Evolutionary conservation across 2,329 filamentous ascomycete genomes (phyloP).

Genomic region (Monosporascus sp.): DNA sequence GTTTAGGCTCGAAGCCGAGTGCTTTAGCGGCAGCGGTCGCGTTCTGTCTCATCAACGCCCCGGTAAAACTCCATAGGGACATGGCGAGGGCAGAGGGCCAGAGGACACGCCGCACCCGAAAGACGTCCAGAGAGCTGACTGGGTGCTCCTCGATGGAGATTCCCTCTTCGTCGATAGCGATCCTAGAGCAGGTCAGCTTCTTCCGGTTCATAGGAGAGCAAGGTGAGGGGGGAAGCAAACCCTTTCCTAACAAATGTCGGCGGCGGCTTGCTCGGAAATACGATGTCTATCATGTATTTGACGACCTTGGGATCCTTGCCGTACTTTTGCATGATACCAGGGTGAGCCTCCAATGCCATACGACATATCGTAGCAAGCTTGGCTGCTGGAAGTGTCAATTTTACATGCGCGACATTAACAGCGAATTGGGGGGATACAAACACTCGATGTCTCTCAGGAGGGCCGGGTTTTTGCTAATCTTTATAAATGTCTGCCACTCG

Average conservation of each 20-base stretch:
- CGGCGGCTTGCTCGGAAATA: conserved; percentile 54
- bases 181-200: conserved; percentile 29
- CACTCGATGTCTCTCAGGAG: conserved; percentile 43
- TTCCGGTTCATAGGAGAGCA: neutral
- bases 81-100: conserved; percentile 49
- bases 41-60: conserved; percentile 42
- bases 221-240: conserved; percentile 37
- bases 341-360: conserved; percentile 36
- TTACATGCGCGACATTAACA: conserved; percentile 8
- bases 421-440: conserved; percentile 23
- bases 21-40: conserved; percentile 36
- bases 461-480: conserved; percentile 49
- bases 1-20: conserved; percentile 37
- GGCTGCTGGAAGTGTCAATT: conserved; percentile 29
- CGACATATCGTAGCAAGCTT: conserved; percentile 40
- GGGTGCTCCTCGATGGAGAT: conserved; percentile 42
- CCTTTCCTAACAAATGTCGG: conserved; percentile 55
- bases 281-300: conserved; percentile 55
- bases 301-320: conserved; percentile 45
- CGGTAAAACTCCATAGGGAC: conserved; percentile 48
- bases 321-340: conserved; percentile 36
- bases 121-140: conserved; percentile 43
- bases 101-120: conserved; percentile 42
- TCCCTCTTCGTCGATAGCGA: conserved; percentile 43
- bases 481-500: conserved; percentile 58